phyloP scores from a whole-genome alignment of 805 yeast species.

The Wickerhamomyces chaumierensis region DNA sequence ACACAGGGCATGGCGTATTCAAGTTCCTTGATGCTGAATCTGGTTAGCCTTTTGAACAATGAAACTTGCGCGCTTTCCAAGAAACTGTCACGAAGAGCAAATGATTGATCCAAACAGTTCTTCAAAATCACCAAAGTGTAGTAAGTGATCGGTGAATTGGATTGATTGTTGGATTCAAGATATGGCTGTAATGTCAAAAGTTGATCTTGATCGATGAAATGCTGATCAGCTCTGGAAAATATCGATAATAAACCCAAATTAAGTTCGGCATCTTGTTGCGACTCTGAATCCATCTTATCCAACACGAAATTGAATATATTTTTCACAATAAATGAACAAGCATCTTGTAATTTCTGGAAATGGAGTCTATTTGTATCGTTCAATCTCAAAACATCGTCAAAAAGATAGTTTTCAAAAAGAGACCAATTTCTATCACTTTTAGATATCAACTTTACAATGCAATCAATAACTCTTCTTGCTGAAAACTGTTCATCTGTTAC shows the following conservation, averaged over 20 bases:
- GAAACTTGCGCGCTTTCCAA: conserved; percentile 36
- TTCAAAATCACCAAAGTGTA: conserved; percentile 45
- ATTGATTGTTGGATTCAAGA: conserved; percentile 35
- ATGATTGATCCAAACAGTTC: conserved; percentile 31
- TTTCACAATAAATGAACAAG: conserved; percentile 23
- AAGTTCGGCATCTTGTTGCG: conserved; percentile 20
- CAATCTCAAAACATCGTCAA: conserved; percentile 28
- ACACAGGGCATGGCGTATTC: conserved; percentile 67
- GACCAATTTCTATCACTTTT: conserved; percentile 28
- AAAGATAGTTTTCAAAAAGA: conserved; percentile 36
- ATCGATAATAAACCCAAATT: conserved; percentile 41
- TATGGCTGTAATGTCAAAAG: conserved; percentile 55
- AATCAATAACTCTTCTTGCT: background rate
- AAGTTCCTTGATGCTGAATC: conserved; percentile 46
- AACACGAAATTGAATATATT: conserved; percentile 25
- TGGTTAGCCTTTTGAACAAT: conserved; percentile 46
- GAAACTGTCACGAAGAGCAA: conserved; percentile 39
- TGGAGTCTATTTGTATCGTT: conserved; percentile 12
- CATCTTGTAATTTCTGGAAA: conserved; percentile 9
- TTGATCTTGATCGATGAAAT: conserved; percentile 55
- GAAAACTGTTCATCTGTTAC: background rate
- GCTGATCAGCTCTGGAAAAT: conserved; percentile 40
- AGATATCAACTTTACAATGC: conserved; percentile 28
- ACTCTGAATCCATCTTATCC: conserved; percentile 20
- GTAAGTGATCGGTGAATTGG: conserved; percentile 28